These are phyloP conservation scores for Suillus subluteus DNA, from an alignment of 768 basidiomycete species.

Conservation along the genomic window DNA sequence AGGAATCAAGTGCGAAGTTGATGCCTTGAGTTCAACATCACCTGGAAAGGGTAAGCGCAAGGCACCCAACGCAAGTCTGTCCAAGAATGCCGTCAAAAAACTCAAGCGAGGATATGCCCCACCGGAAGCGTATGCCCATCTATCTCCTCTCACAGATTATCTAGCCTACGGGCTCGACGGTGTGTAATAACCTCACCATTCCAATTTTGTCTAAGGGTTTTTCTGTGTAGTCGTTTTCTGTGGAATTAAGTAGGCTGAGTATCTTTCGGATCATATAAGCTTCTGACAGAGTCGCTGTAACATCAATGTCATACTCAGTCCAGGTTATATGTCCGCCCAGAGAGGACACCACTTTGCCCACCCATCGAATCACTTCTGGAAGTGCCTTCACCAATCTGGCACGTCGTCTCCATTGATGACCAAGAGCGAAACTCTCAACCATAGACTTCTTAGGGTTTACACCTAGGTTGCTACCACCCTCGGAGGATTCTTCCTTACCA, in stretches of 20 bases:
- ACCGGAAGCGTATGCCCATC: conserved; percentile 56
- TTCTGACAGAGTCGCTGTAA: conserved; percentile 1
- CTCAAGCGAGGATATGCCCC: conserved; percentile 48
- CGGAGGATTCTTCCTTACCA: conserved; percentile 65
- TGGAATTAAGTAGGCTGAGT: conserved; percentile 71
- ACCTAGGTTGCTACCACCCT: conserved; percentile 48
- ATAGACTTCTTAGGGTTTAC: conserved; percentile 55
- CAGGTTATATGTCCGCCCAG: conserved; percentile 67
- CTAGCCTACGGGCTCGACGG: conserved; percentile 59
- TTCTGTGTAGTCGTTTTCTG: conserved; percentile 69
- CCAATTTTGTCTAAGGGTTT: not conserved
- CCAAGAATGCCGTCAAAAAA: conserved; percentile 26
- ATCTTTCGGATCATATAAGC: not conserved
- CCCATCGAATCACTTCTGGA: conserved; percentile 85
- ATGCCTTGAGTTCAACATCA: not conserved
- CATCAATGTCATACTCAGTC: conserved; percentile 42
- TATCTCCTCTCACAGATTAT: conserved; percentile 55
- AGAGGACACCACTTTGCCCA: conserved; percentile 81
- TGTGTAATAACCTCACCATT: conserved; percentile 31
- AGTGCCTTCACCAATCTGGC: conserved; percentile 70
- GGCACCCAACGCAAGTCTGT: not conserved
- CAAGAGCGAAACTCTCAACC: not conserved
- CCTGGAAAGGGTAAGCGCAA: conserved; percentile 1
- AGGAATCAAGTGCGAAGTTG: not conserved
- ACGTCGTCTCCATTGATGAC: not conserved